Base-by-base conservation (phyloP, 1,139 yeast species). In the Magnusiomyces clavatus region DNA sequence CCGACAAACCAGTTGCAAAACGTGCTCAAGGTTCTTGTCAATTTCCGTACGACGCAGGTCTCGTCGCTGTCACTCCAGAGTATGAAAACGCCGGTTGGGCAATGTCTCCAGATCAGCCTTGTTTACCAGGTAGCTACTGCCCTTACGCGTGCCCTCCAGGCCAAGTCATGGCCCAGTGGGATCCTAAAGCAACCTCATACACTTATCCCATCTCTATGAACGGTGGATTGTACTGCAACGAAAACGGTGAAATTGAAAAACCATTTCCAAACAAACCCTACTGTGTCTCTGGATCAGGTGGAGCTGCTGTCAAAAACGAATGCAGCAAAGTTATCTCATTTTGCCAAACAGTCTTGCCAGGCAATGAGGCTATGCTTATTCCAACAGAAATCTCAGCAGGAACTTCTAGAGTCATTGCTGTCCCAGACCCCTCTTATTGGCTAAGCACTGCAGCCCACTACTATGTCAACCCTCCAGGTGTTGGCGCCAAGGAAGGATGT, bases 321-420 rank as follows among this genome's bases (percentile, higher is more conserved):
- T 64, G 69, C 43, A 71, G 73, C 47, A 58, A 69, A 6, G 72
- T 59, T 19, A 88, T 86, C 57, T 89, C 96, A 11, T 82, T 88
- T 69, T 88, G 96, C 69, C 96, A 89, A 72, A 88, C 96, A 2
- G 96, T 88, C 13, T 75, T 88, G 55, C 96, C 96, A 20, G 96
- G 96, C 56, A 85, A 86, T 67, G 96, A 88, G 71, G 95, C 88
- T 61, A 88, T 88, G 96, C 74, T 87, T 66, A 87, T 88, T 58
- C 96, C 96, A 55, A 87, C 94, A 34, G 68, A 75, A 52, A 80
- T 86, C 49, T 72, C 68, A 29, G 69, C 76, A 11, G 78, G 80
- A 12, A 61, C 71, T 16, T 58, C 71, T 16, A 69, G 74, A 54
- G 74, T 76, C 2, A 71, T 88, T 56, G 95, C 96, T 34, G 96